A percentile compares a stretch with the other conserved stretches of the same genome.
Evolutionary conservation across 2,329 filamentous ascomycete genomes (phyloP).

Genomic region (Fusarium duplospermum): DNA sequence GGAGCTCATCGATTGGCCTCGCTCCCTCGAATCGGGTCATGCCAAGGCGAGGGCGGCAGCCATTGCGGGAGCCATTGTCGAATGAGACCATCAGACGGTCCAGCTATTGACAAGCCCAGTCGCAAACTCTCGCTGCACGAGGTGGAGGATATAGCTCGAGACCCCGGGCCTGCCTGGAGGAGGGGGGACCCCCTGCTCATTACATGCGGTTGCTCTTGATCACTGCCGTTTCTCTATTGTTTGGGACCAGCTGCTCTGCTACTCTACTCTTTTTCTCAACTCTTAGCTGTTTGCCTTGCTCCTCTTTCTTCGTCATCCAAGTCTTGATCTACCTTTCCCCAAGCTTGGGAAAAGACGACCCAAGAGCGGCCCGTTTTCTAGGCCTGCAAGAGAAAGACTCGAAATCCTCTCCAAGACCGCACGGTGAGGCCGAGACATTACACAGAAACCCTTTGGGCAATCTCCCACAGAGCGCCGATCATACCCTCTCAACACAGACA

Average conservation of each 20-base stretch:
- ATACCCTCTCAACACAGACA: not conserved
- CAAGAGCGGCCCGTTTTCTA: constrained; percentile 32
- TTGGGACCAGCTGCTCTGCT: not conserved
- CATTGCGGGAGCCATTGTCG: constrained; percentile 7
- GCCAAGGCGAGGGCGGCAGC: constrained; percentile 31
- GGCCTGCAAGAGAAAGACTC: constrained; percentile 15
- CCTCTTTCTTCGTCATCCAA: not conserved
- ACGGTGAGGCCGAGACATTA: constrained; percentile 30
- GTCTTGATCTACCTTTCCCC: not conserved
- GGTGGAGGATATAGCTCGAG: not conserved
- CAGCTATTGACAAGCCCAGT: constrained; percentile 24
- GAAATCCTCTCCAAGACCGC: constrained; percentile 1
- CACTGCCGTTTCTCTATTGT: constrained; percentile 6
- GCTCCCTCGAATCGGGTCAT: not conserved
- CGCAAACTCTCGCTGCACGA: constrained; percentile 18
- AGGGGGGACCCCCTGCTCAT: constrained; percentile 18
- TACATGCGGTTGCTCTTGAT: constrained; percentile 11
- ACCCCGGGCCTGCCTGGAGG: not conserved
- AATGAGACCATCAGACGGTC: constrained; percentile 14
- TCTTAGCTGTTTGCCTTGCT: not conserved
- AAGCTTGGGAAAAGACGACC: constrained; percentile 22
- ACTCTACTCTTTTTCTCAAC: not conserved
- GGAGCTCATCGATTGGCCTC: constrained; percentile 4
- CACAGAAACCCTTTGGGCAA: constrained; percentile 25
- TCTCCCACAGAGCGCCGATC: constrained; percentile 16